phyloP scores from a whole-genome alignment of 805 yeast genomes.

The Yamadazyma takamatsuzukensis region DNA sequence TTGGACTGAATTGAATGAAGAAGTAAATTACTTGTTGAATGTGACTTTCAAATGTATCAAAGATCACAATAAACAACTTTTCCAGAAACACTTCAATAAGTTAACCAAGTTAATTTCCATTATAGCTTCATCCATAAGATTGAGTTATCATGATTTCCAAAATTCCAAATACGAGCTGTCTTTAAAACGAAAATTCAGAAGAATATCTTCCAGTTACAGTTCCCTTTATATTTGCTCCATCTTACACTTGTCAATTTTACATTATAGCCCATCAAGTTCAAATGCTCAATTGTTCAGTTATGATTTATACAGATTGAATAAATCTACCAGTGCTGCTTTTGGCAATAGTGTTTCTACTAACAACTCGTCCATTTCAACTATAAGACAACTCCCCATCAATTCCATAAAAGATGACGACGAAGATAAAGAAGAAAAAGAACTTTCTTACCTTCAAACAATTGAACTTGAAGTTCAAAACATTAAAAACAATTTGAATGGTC shows the following conservation, averaged over 20 bases:
- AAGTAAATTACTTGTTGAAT: constrained; percentile 46
- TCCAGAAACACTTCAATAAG: constrained; percentile 49
- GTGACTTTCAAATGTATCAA: constrained; percentile 48
- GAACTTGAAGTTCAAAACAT: constrained; percentile 37
- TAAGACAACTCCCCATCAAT: constrained; percentile 12
- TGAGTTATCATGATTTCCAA: constrained; percentile 49
- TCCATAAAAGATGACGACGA: constrained; percentile 4
- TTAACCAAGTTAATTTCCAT: constrained; percentile 51
- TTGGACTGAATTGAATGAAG: constrained; percentile 56
- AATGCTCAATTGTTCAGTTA: constrained; percentile 27
- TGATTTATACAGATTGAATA: constrained; percentile 26
- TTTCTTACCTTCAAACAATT: constrained; percentile 25
- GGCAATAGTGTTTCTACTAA: constrained; percentile 11
- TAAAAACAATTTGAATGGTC: constrained; percentile 25
- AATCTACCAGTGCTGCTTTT: constrained; percentile 11
- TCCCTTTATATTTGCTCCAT: constrained; percentile 64
- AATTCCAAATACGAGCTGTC: constrained; percentile 44
- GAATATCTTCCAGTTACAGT: constrained; percentile 52
- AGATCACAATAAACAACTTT: constrained; percentile 49
- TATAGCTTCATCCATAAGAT: constrained; percentile 52
- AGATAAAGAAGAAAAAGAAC: constrained; percentile 20
- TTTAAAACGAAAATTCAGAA: constrained; percentile 48
- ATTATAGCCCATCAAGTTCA: constrained; percentile 18
- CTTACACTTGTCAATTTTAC: constrained; percentile 49
- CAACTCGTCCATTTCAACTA: constrained; percentile 17